These are phyloP conservation scores for Pseudogymnoascus sp. DNA, from an alignment of 2,329 filamentous ascomycete genomes.

Conservation along the genomic window DNA sequence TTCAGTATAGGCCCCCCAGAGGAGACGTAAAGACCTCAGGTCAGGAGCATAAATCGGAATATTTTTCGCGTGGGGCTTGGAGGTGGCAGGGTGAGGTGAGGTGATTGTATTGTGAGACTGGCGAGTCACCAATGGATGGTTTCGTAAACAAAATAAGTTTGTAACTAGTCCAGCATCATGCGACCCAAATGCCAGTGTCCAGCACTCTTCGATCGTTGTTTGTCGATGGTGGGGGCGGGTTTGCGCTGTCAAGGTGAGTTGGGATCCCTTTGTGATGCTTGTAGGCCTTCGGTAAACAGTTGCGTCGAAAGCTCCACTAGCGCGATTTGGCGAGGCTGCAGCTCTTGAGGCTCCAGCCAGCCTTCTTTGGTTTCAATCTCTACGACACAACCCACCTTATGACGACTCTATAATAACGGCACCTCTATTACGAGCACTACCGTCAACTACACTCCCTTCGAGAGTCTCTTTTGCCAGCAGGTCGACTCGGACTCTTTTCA, in stretches of 20 bases:
- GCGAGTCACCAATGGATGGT: not conserved
- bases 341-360: not conserved
- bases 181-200: conserved; percentile 6
- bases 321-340: conserved; percentile 7
- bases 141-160: conserved; percentile 1
- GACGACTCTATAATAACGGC: not conserved
- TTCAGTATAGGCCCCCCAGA: conserved; percentile 18
- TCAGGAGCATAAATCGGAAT: conserved; percentile 2
- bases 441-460: not conserved
- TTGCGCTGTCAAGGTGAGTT: not conserved
- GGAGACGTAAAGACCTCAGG: not conserved
- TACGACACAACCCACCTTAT: not conserved
- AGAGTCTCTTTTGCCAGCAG: not conserved
- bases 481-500: not conserved
- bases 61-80: not conserved
- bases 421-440: not conserved
- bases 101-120: not conserved
- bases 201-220: conserved; percentile 6
- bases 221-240: not conserved
- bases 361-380: not conserved
- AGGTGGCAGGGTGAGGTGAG: not conserved
- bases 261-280: not conserved
- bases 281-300: conserved; percentile 1
- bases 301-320: conserved; percentile 8
- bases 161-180: conserved; percentile 6